Evolutionary conservation across 2,329 filamentous ascomycete species (phyloP), one percentile per base, ranked within the genome.

Genomic region (Stachybotrys echinatus): DNA sequence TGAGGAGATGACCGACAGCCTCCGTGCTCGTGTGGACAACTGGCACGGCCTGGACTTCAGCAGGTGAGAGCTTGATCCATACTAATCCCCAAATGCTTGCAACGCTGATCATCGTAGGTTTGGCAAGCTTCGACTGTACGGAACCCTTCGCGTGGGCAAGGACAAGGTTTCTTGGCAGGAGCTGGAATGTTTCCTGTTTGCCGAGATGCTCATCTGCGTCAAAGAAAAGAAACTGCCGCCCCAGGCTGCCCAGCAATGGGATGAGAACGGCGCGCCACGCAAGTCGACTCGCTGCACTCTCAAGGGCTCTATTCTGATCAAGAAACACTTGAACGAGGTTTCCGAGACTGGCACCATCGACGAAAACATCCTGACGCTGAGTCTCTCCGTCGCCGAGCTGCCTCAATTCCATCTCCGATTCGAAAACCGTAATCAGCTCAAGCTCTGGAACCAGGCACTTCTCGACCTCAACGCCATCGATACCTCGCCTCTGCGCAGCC

Each of bases 181-280:
- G 66, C 73, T 99, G 49, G 92, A 99, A 67, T 99, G 94, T 68
- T 99, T 90, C 66, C 79, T 99, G 23, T 99, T 99, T 64, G 89
- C 88, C 5, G 94, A 99, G 72, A 99, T 99, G 94, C 87, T 99
- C 60, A 99, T 99, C 56, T 99, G 94, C 64, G 91, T 99, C 53
- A 99, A 97, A 71, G 94, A 97, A 71, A 97, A 96, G 80, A 96
- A 92, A 72, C 69, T 77, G 8, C 66, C 74, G 58, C 75, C 38
- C 3, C 65, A 69, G 21, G 48, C 60, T 61, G 53, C 79, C 38
- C 78, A 82, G 47, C 82, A 88, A 56, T 92, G 88, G 80, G 86
- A 84, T 47, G 82, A 82, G 48, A 73, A 72, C 18, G 73, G 75
- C 5, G 64, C 75, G 1, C 79, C 77, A 20, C 78, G 79, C 50